These are phyloP conservation scores for Durusdinium trenchii DNA, from an alignment of 73 alveolate genomes.

Conservation along the genomic window DNA sequence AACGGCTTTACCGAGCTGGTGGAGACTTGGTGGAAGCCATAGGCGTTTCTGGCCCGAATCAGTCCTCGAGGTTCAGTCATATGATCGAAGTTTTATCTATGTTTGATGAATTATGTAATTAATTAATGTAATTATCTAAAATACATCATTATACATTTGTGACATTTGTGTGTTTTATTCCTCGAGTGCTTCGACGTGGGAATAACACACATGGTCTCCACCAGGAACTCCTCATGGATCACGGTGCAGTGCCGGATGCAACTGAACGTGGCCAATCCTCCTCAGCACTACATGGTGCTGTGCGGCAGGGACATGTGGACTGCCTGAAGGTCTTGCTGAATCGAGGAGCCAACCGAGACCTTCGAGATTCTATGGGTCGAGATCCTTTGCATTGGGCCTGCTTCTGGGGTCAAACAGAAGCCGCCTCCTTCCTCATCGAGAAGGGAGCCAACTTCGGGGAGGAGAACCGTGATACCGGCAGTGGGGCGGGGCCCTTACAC, in stretches of 20 bases:
- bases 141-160: no score
- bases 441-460: constrained; percentile 1
- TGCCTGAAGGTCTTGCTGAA: constrained; percentile 44
- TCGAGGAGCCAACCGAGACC: constrained; percentile 21
- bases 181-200: no score
- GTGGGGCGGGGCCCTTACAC: constrained; percentile 56
- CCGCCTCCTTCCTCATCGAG: constrained; percentile 11
- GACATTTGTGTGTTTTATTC: no score
- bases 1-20: constrained; percentile 14
- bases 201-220: no score
- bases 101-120: no score
- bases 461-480: constrained; percentile 53
- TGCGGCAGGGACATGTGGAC: constrained; percentile 31
- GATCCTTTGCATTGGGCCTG: constrained; percentile 68
- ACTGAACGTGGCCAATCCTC: constrained; percentile 21
- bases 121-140: no score
- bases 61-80: no score
- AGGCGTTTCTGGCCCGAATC: no score
- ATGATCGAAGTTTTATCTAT: no score
- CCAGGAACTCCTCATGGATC: background rate
- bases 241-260: constrained; percentile 9
- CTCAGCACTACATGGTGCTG: constrained; percentile 36
- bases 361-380: constrained; percentile 59
- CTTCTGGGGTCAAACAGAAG: constrained; percentile 38
- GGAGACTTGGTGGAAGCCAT: no score